A percentile compares a stretch with the other conserved stretches of the same genome.
Conservation (phyloP, 1,139 yeast genomes). For the Hanseniaspora uvarum region DNA sequence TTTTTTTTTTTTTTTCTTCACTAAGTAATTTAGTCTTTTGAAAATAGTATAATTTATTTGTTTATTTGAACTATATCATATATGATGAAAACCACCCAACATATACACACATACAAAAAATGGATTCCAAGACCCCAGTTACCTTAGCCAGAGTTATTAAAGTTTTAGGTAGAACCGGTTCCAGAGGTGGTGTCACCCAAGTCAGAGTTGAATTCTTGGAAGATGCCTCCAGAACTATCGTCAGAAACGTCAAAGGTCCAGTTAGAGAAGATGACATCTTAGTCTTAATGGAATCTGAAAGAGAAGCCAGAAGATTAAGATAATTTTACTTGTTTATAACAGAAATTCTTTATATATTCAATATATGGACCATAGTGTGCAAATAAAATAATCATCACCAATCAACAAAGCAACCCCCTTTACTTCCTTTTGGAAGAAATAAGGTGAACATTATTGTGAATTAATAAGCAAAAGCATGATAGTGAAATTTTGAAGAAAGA, state of each 20-base stretch:
- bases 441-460: neutral
- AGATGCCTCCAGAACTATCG: constrained; percentile 95
- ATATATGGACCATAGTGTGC: constrained; percentile 5
- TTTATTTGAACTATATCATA: no score
- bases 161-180: constrained; percentile 99
- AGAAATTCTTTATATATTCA: constrained; percentile 3
- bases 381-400: neutral
- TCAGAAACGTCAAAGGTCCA: constrained; percentile 99
- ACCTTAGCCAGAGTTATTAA: constrained; percentile 98
- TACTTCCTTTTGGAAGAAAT: neutral
- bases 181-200: constrained; percentile 99
- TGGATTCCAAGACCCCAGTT: constrained; percentile 89
- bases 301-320: constrained; percentile 78
- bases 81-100: constrained; percentile 15
- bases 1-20: neutral
- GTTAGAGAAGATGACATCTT: constrained; percentile 98
- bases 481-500: neutral
- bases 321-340: constrained; percentile 27
- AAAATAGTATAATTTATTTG: no score
- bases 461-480: neutral
- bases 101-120: constrained; percentile 22
- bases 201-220: constrained; percentile 99
- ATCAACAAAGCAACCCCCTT: neutral
- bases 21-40: no score
- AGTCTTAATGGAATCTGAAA: constrained; percentile 99